Evolutionary conservation across 2,329 filamentous ascomycete species (phyloP).

Genomic region (Colletotrichum gloeosporioides): DNA sequence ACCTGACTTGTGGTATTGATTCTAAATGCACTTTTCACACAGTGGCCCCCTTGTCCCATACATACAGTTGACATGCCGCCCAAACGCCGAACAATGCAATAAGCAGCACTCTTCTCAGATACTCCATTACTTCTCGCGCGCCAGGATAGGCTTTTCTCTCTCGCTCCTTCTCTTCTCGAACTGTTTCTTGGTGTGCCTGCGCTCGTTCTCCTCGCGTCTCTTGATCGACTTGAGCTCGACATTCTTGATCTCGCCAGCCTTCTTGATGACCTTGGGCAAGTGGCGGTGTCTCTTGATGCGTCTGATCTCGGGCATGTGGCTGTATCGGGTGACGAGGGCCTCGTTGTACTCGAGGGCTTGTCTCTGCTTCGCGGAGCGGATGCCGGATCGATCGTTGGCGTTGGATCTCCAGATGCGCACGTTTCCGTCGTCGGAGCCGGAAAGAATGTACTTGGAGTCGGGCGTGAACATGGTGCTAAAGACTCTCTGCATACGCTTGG

Average conservation of each 20-base stretch:
- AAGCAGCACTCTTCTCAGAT: neutral
- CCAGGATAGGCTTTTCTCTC: conserved; percentile 91
- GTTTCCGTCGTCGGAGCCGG: conserved; percentile 93
- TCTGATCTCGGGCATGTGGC: conserved; percentile 95
- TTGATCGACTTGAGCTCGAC: conserved; percentile 90
- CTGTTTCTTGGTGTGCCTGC: conserved; percentile 88
- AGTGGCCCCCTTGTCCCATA: neutral
- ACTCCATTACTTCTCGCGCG: conserved; percentile 57
- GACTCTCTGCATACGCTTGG: conserved; percentile 96
- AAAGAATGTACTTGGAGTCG: conserved; percentile 88
- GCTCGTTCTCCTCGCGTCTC: conserved; percentile 90
- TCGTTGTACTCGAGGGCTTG: conserved; percentile 93
- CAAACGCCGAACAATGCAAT: conserved; percentile 24
- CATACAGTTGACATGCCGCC: conserved; percentile 7
- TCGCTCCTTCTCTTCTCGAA: conserved; percentile 76
- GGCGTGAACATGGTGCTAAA: conserved; percentile 86
- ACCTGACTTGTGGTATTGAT: conserved; percentile 5
- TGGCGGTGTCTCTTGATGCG: conserved; percentile 92
- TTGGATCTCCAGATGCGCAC: conserved; percentile 85
- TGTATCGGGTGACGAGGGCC: conserved; percentile 81
- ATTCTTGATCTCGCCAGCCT: conserved; percentile 91
- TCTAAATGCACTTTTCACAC: conserved; percentile 15
- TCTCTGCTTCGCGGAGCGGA: conserved; percentile 85
- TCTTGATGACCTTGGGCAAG: conserved; percentile 91
- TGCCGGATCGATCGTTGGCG: conserved; percentile 80